Base-by-base conservation (phyloP, 83 land plant species). In the Thuja plicata region DNA sequence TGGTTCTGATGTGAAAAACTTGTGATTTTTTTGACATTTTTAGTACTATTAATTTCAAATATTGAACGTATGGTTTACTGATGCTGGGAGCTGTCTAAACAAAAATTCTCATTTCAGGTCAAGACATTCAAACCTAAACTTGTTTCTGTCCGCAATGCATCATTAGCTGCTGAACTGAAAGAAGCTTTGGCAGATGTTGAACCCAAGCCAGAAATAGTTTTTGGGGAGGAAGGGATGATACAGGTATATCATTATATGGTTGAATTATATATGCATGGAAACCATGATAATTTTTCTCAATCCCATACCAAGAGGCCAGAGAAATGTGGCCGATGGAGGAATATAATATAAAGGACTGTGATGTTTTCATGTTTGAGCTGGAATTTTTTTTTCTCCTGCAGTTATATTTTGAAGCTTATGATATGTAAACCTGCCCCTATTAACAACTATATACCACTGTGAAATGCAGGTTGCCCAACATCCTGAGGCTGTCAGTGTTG, bases 401-500 rank as follows among this genome's bases (percentile, higher is more conserved):
- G 35, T 83, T 83, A 40, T 83, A 24, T 83, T 30, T 27, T 83
- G 16, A 48, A 83, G 16, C 45, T 17, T 83, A 83, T 32, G 55
- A n/a, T 83, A 30, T 48, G 34, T 83, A 40, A 11, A 16, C 50
- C 34, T 83, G 50, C 12, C 35, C 52, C 41, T 87, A 27, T 87
- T 21, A 40, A 60, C 38, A 70, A 60, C 80, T 41, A n/a, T 17
- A 30, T 84, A 45, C 30, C 16, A 82, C 57, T 66, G 11, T 84
- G 1, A 46, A 78, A 87, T 60, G 88, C 91, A 98, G 99, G 99
- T 97, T 93, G 99, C 99, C n/a, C 91, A 94, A 80, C 99, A 98
- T 90, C 97, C 99, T 5, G 99, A 98, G 89, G 99, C 99, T 86
- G 99, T 93, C 57, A 93, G 95, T 57, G 99, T 98, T 32, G 99